A percentile compares a stretch with the other conserved stretches of the same genome.
Conservation (phyloP, 2,329 filamentous ascomycete species). For the Sordariomycetes sp. region DNA sequence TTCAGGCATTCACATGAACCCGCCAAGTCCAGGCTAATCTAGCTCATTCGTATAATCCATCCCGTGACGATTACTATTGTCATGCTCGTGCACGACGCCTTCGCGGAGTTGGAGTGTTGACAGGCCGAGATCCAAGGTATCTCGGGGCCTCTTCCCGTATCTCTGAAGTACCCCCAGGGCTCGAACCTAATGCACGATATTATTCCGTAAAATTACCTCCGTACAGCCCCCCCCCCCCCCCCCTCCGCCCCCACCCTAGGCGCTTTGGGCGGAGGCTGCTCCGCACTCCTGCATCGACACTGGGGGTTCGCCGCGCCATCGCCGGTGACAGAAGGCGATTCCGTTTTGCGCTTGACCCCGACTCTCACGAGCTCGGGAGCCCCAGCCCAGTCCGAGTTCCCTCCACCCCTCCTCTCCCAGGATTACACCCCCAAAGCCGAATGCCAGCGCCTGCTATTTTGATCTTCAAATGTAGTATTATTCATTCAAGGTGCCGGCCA, state of each 20-base stretch:
- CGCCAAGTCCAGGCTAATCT: no score
- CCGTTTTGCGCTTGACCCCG: background rate
- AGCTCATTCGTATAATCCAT: no score
- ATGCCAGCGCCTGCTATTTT: background rate
- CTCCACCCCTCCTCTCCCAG: background rate
- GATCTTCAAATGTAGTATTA: background rate
- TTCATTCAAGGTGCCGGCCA: background rate
- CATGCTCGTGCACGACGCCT: background rate
- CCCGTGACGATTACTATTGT: no score
- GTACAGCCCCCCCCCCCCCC: background rate
- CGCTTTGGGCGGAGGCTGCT: background rate
- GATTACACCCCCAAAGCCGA: background rate
- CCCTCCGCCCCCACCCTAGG: background rate
- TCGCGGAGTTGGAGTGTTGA: background rate
- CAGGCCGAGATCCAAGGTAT: background rate
- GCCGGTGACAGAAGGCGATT: conserved; percentile 1
- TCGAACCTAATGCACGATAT: background rate
- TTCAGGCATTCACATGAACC: no score
- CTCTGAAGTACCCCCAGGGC: background rate
- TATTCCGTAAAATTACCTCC: background rate
- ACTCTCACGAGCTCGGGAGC: background rate
- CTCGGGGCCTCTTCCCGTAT: background rate
- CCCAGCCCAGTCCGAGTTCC: background rate
- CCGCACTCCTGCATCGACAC: background rate
- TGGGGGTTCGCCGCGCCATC: background rate